Evolutionary conservation across 768 basidiomycete genomes (phyloP), one percentile per base, ranked within the genome.

Genomic region (Kwoniella sp.): DNA sequence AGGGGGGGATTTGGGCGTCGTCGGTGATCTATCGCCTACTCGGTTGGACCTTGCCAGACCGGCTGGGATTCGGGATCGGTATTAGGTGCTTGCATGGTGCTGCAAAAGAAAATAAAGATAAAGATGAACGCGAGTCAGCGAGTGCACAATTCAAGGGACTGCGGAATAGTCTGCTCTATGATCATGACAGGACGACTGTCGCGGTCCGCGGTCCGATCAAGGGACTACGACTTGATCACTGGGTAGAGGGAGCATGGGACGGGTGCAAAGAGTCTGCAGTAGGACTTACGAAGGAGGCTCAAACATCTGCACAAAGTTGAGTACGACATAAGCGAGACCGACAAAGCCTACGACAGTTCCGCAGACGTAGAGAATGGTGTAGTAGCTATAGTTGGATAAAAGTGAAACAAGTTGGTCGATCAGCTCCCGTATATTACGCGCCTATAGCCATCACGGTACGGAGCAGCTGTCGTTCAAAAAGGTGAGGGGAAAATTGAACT

Each of bases 341-440:
- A 72, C 70, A 36, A 72, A 27, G 5, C 78, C 79, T 24, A 78
- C 74, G 29, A 78, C 65, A 3, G 72, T 66, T 13, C 78, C 79
- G 56, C 76, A 77, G 60, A 79, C 61, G 61, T 80, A 80, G 3
- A 78, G 71, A 47, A 80, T 68, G 37, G 76, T 77, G 63, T 77
- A 77, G 65, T 78, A 77, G 69, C 78, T 79, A 27, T 2, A 5
- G 33, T 33, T 5, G 33, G 33, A n/a, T n/a, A n/a, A n/a, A n/a
- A n/a, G n/a, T n/a, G n/a, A n/a, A n/a, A n/a, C n/a, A n/a, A n/a
- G n/a, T n/a, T n/a, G n/a, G n/a, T n/a, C n/a, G n/a, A n/a, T n/a
- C n/a, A n/a, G n/a, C n/a, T n/a, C n/a, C n/a, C n/a, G n/a, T n/a
- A n/a, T n/a, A n/a, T n/a, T n/a, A n/a, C n/a, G n/a, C n/a, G n/a